Evolutionary conservation across 345 rosid species (phyloP), one percentile per base, ranked within the genome.

Genomic region (Clausena lansium): DNA sequence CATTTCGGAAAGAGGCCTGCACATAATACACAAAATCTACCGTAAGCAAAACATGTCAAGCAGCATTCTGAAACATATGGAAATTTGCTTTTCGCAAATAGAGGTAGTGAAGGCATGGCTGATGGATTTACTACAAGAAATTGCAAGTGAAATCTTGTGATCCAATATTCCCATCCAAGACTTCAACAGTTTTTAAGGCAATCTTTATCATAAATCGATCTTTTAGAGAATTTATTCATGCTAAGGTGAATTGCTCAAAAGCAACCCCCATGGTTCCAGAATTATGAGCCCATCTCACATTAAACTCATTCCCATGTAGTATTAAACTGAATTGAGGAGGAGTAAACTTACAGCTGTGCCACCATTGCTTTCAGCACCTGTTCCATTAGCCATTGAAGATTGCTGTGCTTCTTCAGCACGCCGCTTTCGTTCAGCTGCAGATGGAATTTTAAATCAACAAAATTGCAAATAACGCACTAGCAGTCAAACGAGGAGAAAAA

Each of bases 381-480:
- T 32, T 33, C 91, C 95, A 84, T 92, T 93, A 74, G 92, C 87
- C 78, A 74, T 76, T 65, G 85, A 81, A 75, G 92, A 76, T 73
- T 83, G 91, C 38, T 85, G 92, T 14, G 88, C 75, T 76, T 93
- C 99, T 83, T 93, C 98, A 33, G 86, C 75, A 60, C 89, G 91
- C 41, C 88, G 90, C 82, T 91, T 96, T 79, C 91, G 86, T 77
- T 96, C 97, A 86, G 89, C 99, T 93, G 89, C 76, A 79, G 73
- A 80, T 54, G 59, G 27, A 74, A 77, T 45, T 65, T 50, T 20
- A 62, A 36, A 77, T 75, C 52, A 76, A 70, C 27, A 38, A 65
- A 58, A 67, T 60, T 35, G 61, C 67, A 58, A 27, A 63, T 41
- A 69, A 35, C 0, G 64, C 19, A n/a, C 59, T 28, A 58, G 6